Percentiles rank a stretch among this genome's conserved stretches.
Conservation (phyloP, 257 asterid genomes). For the Primulina huaijiensis region DNA sequence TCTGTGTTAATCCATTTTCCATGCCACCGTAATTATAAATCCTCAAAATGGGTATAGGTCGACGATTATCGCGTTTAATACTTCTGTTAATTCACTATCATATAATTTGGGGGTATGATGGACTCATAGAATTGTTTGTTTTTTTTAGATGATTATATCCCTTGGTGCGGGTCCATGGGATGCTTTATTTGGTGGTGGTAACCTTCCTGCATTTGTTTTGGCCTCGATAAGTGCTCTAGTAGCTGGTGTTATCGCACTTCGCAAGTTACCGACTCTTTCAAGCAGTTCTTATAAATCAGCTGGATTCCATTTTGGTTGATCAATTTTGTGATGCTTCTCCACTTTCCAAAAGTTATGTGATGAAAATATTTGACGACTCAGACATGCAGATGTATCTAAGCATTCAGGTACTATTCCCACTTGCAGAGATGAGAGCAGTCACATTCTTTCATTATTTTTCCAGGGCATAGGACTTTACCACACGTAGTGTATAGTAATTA, state of each 20-base stretch:
- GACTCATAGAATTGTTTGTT: slow-evolving; percentile 17
- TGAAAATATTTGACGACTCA: neutral
- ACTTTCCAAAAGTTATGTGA: slow-evolving; percentile 14
- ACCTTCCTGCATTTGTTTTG: slow-evolving; percentile 83
- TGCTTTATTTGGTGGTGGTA: slow-evolving; percentile 96
- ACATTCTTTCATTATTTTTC: neutral
- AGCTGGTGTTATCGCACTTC: slow-evolving; percentile 71
- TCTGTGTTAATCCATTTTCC: neutral
- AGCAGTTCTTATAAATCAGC: slow-evolving; percentile 56
- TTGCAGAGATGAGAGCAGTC: neutral
- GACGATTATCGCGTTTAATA: neutral
- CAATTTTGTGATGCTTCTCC: slow-evolving; percentile 7
- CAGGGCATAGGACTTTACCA: neutral
- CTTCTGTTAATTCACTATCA: slow-evolving; percentile 1
- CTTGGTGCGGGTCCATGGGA: slow-evolving; percentile 99
- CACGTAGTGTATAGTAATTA: neutral
- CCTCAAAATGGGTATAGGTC: neutral
- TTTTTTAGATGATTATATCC: slow-evolving; percentile 76
- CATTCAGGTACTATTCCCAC: neutral
- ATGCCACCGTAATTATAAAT: slow-evolving; percentile 10
- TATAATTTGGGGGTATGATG: slow-evolving; percentile 10
- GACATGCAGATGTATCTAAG: neutral
- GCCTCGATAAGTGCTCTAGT: slow-evolving; percentile 75
- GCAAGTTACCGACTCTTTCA: slow-evolving; percentile 67
- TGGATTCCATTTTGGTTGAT: slow-evolving; percentile 85